Conservation (phyloP, 495 filamentous ascomycete species). For the Penicillium herquei region DNA sequence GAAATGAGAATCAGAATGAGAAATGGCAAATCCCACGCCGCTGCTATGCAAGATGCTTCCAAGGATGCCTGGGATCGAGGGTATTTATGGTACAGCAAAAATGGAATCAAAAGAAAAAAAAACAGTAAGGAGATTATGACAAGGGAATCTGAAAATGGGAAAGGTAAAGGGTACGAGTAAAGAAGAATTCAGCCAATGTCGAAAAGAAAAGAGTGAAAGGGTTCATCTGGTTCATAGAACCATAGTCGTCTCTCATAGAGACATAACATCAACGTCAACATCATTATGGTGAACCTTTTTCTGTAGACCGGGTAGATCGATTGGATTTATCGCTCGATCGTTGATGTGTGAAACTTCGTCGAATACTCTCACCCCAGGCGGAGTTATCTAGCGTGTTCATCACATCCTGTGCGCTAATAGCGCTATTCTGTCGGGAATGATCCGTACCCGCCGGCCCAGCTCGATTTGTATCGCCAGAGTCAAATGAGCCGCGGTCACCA, state of each 20-base stretch:
- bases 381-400: constrained; percentile 80
- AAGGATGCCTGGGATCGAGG: constrained; percentile 14
- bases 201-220: neutral
- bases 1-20: constrained; percentile 1
- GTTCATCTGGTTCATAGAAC: constrained; percentile 10
- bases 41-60: constrained; percentile 30
- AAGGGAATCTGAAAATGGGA: constrained; percentile 3
- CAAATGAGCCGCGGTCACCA: constrained; percentile 31
- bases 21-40: constrained; percentile 19
- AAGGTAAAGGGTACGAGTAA: constrained; percentile 5
- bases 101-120: constrained; percentile 1
- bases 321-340: constrained; percentile 24
- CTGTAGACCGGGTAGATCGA: neutral
- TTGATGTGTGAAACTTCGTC: constrained; percentile 80
- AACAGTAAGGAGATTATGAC: constrained; percentile 6
- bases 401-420: constrained; percentile 74
- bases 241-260: constrained; percentile 14
- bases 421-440: constrained; percentile 54
- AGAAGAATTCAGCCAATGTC: constrained; percentile 20
- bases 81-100: constrained; percentile 26
- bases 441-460: constrained; percentile 14
- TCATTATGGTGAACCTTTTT: constrained; percentile 4
- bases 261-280: constrained; percentile 4
- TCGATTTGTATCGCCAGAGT: constrained; percentile 15
- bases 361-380: constrained; percentile 88